Evolutionary conservation across 169 alveolate species (phyloP).

Genomic region (Neospora caninum): DNA sequence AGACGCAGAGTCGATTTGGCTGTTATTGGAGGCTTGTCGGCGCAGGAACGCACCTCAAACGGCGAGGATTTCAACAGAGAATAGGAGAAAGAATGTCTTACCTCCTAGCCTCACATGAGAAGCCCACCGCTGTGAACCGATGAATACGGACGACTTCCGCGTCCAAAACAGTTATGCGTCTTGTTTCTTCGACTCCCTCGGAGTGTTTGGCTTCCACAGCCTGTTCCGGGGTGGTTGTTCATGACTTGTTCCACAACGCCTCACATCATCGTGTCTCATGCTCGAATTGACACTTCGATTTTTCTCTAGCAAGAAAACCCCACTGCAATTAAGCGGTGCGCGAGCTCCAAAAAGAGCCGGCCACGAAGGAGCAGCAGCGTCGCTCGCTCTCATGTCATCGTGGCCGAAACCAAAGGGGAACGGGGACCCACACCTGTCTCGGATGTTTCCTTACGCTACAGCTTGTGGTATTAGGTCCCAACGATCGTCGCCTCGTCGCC

Average conservation of each 20-base stretch:
- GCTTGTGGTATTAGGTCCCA: too few species aligned
- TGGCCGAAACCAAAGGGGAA: too few species aligned
- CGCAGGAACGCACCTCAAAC: neutral
- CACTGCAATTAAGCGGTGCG: neutral
- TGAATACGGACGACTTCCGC: conserved; percentile 69
- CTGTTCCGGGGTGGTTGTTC: conserved; percentile 69
- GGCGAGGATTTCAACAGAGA: neutral
- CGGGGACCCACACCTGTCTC: too few species aligned
- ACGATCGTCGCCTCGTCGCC: too few species aligned
- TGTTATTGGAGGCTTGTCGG: neutral
- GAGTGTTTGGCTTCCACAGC: conserved; percentile 55
- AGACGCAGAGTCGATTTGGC: too few species aligned
- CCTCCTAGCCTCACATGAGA: conserved; percentile 62
- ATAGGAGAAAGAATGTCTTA: neutral
- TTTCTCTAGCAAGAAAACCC: neutral
- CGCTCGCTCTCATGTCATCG: too few species aligned
- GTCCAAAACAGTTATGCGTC: conserved; percentile 62
- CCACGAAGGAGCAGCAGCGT: neutral
- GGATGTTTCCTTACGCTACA: too few species aligned
- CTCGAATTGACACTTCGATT: too few species aligned
- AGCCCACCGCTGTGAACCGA: conserved; percentile 61
- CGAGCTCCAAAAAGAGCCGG: neutral
- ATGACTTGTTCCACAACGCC: conserved; percentile 7
- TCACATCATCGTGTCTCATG: neutral
- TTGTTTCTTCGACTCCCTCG: conserved; percentile 52